Percentiles rank a stretch among this genome's conserved stretches.
Conservation (phyloP, 306 rosid species). For the Malus orientalis region DNA sequence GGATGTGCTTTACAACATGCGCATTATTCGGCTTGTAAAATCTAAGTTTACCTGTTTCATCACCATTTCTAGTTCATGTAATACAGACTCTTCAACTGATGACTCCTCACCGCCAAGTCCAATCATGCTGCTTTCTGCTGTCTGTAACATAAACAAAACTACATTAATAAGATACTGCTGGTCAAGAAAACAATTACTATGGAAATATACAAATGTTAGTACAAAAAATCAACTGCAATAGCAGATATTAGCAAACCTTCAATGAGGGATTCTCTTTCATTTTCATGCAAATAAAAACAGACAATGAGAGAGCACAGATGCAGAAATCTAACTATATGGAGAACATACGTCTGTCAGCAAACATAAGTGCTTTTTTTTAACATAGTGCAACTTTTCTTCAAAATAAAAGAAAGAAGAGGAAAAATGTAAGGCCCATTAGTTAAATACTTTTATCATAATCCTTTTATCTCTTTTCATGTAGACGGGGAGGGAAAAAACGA, state of each 20-base stretch:
- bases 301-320: background rate
- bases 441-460: background rate
- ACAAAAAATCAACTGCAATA: background rate
- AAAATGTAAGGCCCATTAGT: background rate
- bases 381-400: background rate
- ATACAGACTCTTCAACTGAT: constrained; percentile 47
- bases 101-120: constrained; percentile 22
- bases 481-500: background rate
- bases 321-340: background rate
- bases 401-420: background rate
- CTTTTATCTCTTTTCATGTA: background rate
- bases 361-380: background rate
- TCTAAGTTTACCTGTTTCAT: constrained; percentile 41
- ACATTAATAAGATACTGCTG: background rate
- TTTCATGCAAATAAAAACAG: background rate
- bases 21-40: background rate
- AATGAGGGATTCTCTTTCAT: background rate
- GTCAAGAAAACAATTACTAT: background rate
- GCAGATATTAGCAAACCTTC: background rate
- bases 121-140: constrained; percentile 15
- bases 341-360: background rate
- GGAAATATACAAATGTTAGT: background rate
- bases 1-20: background rate
- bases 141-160: constrained; percentile 15
- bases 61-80: constrained; percentile 51